phyloP scores from a whole-genome alignment of 179 eudicot species.

The Spinacia oleracea region DNA sequence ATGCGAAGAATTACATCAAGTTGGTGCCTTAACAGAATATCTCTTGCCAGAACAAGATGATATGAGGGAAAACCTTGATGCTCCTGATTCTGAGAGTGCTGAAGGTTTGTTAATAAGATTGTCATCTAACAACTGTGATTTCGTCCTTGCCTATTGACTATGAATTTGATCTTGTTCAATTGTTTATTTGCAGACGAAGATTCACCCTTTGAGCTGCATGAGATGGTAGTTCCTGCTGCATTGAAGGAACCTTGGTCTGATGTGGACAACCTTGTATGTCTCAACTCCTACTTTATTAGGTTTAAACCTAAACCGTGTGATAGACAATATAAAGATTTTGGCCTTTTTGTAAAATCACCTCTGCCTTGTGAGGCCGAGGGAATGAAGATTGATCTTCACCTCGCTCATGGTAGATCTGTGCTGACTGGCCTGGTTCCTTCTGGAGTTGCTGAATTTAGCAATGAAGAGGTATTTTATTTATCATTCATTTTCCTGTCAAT shows the following conservation, averaged over 20 bases:
- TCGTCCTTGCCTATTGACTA: constrained; percentile 6
- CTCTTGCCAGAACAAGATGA: constrained; percentile 81
- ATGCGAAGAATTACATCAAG: constrained; percentile 80
- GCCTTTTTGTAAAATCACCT: constrained; percentile 66
- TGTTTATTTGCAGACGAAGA: constrained; percentile 58
- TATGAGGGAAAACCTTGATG: constrained; percentile 36
- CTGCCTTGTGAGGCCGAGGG: constrained; percentile 73
- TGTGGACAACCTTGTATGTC: constrained; percentile 41
- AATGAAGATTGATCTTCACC: constrained; percentile 69
- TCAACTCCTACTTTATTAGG: constrained; percentile 64
- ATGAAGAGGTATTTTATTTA: constrained; percentile 60
- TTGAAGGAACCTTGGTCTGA: constrained; percentile 63
- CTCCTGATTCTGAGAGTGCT: constrained; percentile 58
- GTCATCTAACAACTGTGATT: constrained; percentile 1
- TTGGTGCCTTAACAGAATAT: constrained; percentile 82
- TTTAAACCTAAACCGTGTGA: constrained; percentile 75
- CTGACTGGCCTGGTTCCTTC: constrained; percentile 60
- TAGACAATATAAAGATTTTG: constrained; percentile 71
- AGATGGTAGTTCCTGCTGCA: constrained; percentile 84
- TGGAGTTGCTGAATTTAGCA: constrained; percentile 47
- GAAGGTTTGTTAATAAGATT: constrained; percentile 46
- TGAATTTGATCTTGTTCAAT: constrained; percentile 19
- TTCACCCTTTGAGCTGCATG: constrained; percentile 67
- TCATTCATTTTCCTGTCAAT: background rate
- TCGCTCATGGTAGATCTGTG: constrained; percentile 82